phyloP scores from a whole-genome alignment of 305 asterid genomes.

The Rubia balearica region DNA sequence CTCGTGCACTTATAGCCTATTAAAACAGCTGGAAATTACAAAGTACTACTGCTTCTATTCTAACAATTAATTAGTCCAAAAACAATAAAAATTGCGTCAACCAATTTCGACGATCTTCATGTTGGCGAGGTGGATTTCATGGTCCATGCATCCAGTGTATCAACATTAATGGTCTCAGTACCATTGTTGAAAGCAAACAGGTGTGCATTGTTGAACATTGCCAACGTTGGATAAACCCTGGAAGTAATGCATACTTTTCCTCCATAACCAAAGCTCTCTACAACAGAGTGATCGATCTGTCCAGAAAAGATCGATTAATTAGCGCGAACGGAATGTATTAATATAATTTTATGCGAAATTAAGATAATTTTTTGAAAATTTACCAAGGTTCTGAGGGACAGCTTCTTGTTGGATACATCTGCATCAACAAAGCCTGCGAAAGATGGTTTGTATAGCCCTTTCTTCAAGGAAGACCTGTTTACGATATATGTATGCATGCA shows the following conservation, averaged over 20 bases:
- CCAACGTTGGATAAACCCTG: slow-evolving; percentile 35
- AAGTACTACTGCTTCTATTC: too few species aligned
- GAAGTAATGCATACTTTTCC: slow-evolving; percentile 38
- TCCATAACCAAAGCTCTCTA: slow-evolving; percentile 35
- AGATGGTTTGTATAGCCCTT: slow-evolving; percentile 23
- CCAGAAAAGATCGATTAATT: neutral
- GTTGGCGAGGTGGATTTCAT: slow-evolving; percentile 24
- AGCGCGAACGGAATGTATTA: neutral
- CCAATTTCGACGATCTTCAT: neutral
- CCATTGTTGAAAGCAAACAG: slow-evolving; percentile 42
- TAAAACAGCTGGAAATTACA: too few species aligned
- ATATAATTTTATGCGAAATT: neutral
- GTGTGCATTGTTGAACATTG: slow-evolving; percentile 23
- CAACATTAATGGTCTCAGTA: slow-evolving; percentile 23
- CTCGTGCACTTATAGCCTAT: too few species aligned
- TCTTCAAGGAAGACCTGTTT: slow-evolving; percentile 26
- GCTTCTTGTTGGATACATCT: slow-evolving; percentile 26
- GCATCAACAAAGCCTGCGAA: slow-evolving; percentile 40
- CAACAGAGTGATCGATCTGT: slow-evolving; percentile 44
- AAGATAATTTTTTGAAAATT: neutral
- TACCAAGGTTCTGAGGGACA: slow-evolving; percentile 38
- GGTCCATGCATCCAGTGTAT: slow-evolving; percentile 34
- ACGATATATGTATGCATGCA: neutral
- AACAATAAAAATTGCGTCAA: too few species aligned
- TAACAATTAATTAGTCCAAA: neutral